Base-by-base conservation (phyloP, 2,329 filamentous ascomycete species). In the Neonectria faginata region DNA sequence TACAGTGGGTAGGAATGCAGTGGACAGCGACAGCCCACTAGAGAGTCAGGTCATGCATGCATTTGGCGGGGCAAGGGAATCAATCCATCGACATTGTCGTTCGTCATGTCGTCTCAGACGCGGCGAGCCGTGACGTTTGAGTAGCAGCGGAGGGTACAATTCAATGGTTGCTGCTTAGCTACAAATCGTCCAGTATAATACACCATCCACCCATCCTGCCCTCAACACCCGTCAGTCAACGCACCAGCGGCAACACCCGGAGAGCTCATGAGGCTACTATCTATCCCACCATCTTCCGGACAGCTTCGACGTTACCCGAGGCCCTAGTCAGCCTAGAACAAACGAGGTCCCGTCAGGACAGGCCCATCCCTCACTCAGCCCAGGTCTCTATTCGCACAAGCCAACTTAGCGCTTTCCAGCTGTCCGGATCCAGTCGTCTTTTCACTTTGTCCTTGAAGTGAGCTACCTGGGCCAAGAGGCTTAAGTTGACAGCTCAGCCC, bases 11-110 rank as follows among this genome's bases (percentile, higher is more conserved):
- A n/a, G 36, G 14, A 39, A 39, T n/a, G 36, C 36, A 16, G 36
- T n/a, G 36, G 36, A 16, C 50, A 48, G 59, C 12, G 36, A 16
- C 50, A 48, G 59, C 12, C 44, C 59, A 44, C 31, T 20, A 22
- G 29, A 33, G 48, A 33, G 48, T 16, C 48, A 51, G 47, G 48
- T 31, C 29, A 51, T 51, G n/a, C 6, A 9, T 12, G n/a, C 6
- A 9, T 12, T 16, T 42, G n/a, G 39, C 39, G 39, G 39, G 39
- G 39, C 39, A 42, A 20, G 16, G 39, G 39, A 42, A 29, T 20
- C n/a, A 42, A 29, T 20, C n/a, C 39, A 20, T 42, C 39, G 18
- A 5, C 39, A 42, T 18, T 2, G 39, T 42, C 39, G 16, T 39
- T 18, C 9, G 39, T 42, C 39, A 39, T 39, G 5, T 12, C 31